phyloP scores from a whole-genome alignment of 192 early-diverging fungal genomes.

The Coemansia sp. region DNA sequence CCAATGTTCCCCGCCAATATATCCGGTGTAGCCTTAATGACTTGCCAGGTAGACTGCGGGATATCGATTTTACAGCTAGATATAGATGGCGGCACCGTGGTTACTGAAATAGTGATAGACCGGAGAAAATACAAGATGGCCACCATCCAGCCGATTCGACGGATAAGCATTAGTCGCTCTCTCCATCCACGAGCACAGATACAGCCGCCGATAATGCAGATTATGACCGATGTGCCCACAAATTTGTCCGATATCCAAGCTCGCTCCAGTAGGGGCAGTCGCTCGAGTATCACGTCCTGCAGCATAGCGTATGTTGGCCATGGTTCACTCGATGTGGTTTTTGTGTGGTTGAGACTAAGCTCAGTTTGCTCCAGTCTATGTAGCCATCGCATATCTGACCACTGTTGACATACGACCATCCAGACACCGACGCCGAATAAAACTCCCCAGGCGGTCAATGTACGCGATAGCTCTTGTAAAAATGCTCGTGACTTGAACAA shows the following conservation, averaged over 20 bases:
- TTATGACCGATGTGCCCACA: slow-evolving; percentile 50
- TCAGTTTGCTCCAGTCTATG: slow-evolving; percentile 8
- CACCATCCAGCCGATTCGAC: slow-evolving; percentile 60
- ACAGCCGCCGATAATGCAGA: slow-evolving; percentile 48
- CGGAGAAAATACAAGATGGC: slow-evolving; percentile 59
- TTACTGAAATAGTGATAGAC: slow-evolving; percentile 60
- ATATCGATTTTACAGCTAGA: slow-evolving; percentile 39
- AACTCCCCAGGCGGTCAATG: slow-evolving; percentile 29
- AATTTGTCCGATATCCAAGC: slow-evolving; percentile 60
- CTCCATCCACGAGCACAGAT: slow-evolving; percentile 56
- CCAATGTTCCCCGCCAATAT: slow-evolving; percentile 55
- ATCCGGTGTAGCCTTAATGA: slow-evolving; percentile 50
- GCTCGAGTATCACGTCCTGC: slow-evolving; percentile 56
- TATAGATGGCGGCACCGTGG: slow-evolving; percentile 59
- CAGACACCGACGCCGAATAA: slow-evolving; percentile 49
- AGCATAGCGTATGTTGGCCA: slow-evolving; percentile 45
- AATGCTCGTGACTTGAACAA: slow-evolving; percentile 24
- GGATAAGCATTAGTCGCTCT: slow-evolving; percentile 55
- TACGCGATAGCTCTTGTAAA: slow-evolving; percentile 31
- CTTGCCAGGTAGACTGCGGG: slow-evolving; percentile 49
- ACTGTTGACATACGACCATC: slow-evolving; percentile 58
- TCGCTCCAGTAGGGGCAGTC: slow-evolving; percentile 46
- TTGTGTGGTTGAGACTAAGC: not conserved
- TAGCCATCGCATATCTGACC: slow-evolving; percentile 55
- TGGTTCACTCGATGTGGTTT: not conserved